These are phyloP conservation scores for Coemansia sp. DNA, from an alignment of 192 early-diverging fungal genomes.

Conservation along the genomic window DNA sequence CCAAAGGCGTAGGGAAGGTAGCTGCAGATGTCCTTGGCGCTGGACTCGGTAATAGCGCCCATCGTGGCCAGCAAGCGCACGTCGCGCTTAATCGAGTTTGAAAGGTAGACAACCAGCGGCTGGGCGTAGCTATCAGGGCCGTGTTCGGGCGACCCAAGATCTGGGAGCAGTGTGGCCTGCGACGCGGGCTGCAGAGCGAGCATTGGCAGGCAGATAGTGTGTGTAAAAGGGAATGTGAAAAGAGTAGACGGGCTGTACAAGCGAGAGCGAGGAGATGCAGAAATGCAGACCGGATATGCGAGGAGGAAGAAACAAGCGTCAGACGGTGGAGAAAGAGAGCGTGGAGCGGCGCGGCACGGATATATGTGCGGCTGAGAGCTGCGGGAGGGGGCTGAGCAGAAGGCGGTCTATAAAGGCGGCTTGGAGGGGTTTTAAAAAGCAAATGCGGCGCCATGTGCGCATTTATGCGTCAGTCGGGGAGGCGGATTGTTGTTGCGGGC, in stretches of 20 bases:
- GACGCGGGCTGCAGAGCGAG: slow-evolving; percentile 27
- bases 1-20: slow-evolving; percentile 33
- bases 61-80: slow-evolving; percentile 49
- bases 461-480: slow-evolving; percentile 21
- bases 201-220: slow-evolving; percentile 10
- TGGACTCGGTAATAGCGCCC: slow-evolving; percentile 43
- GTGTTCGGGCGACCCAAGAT: slow-evolving; percentile 30
- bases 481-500: slow-evolving; percentile 11
- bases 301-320: slow-evolving; percentile 2
- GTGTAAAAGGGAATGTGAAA: neutral
- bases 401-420: neutral
- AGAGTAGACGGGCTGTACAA: slow-evolving; percentile 1
- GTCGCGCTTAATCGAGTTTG: slow-evolving; percentile 50
- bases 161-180: slow-evolving; percentile 21
- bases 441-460: slow-evolving; percentile 10
- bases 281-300: neutral
- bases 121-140: slow-evolving; percentile 8
- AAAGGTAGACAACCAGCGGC: slow-evolving; percentile 41
- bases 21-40: slow-evolving; percentile 38
- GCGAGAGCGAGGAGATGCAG: neutral
- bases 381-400: slow-evolving; percentile 32
- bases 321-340: neutral
- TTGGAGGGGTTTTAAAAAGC: slow-evolving; percentile 29
- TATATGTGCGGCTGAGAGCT: slow-evolving; percentile 22
- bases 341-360: slow-evolving; percentile 7